A percentile compares a stretch with the other conserved stretches of the same genome.
Conservation (phyloP, 2,329 filamentous ascomycete species). For the Monilinia aucupariae region DNA sequence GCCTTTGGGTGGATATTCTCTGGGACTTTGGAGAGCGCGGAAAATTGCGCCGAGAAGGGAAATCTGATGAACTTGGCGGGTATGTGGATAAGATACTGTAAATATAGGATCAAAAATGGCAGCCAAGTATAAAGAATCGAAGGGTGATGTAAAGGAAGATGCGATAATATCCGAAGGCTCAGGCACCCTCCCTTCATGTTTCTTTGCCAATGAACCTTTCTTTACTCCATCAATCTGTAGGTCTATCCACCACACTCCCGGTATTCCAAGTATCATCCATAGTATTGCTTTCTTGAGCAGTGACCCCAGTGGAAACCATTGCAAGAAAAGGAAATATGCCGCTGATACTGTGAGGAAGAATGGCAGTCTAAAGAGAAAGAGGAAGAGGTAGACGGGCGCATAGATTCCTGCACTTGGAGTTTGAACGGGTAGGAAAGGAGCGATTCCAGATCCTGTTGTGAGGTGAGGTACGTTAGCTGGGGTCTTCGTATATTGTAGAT, state of each 20-base stretch:
- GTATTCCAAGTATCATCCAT: constrained; percentile 81
- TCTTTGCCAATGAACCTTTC: constrained; percentile 76
- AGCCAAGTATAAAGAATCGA: constrained; percentile 90
- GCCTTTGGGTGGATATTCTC: constrained; percentile 41
- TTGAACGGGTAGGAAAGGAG: constrained; percentile 83
- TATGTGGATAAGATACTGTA: constrained; percentile 73
- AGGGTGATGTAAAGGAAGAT: constrained; percentile 83
- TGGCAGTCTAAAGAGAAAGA: constrained; percentile 78
- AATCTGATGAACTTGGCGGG: constrained; percentile 67
- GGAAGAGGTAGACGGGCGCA: constrained; percentile 58
- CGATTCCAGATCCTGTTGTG: constrained; percentile 78
- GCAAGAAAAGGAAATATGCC: constrained; percentile 74
- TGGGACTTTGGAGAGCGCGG: constrained; percentile 61
- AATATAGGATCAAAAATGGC: constrained; percentile 96
- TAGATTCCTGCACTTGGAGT: constrained; percentile 58
- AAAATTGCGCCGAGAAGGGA: constrained; percentile 70
- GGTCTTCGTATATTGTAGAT: constrained; percentile 2
- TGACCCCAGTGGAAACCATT: constrained; percentile 69
- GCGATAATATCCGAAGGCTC: constrained; percentile 77
- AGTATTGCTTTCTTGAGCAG: constrained; percentile 74
- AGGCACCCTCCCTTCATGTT: constrained; percentile 69
- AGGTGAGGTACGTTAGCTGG: constrained; percentile 26
- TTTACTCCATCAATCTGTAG: constrained; percentile 96
- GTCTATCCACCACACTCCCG: constrained; percentile 97
- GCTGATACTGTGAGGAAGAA: constrained; percentile 63